Percentiles rank a stretch among this genome's conserved stretches.
Evolutionary conservation across 1,284 basidiomycete species (phyloP).

Genomic region (Trichosporon coremiiforme): DNA sequence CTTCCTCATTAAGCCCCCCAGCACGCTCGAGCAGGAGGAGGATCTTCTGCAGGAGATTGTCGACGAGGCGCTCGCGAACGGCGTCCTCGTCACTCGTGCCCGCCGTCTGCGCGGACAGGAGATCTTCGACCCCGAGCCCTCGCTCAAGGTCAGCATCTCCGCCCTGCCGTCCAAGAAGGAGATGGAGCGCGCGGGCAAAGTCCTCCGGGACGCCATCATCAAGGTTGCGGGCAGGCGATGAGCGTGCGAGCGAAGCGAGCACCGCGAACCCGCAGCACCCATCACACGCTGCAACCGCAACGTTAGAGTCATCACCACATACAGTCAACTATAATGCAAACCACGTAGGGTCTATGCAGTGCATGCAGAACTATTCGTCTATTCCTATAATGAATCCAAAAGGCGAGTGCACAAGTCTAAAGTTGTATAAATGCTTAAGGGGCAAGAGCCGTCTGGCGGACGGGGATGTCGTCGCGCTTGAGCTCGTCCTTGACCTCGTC

Average conservation of each 20-base stretch:
- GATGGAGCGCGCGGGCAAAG: constrained; percentile 78
- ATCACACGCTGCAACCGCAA: not conserved
- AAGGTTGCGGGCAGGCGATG: constrained; percentile 62
- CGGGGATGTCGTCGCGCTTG: constrained; percentile 59
- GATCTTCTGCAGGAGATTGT: constrained; percentile 80
- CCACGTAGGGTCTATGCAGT: constrained; percentile 16
- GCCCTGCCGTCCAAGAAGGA: constrained; percentile 83
- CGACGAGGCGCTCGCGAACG: constrained; percentile 74
- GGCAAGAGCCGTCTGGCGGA: constrained; percentile 36
- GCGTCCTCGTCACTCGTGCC: constrained; percentile 80
- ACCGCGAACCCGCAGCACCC: not conserved
- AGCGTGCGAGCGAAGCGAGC: not conserved
- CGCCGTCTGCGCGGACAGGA: constrained; percentile 81
- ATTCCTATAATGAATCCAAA: not conserved
- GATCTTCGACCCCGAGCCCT: constrained; percentile 75
- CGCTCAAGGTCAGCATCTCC: constrained; percentile 78
- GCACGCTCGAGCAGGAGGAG: constrained; percentile 70
- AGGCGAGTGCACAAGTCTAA: not conserved
- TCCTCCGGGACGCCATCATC: constrained; percentile 72
- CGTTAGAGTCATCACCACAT: not conserved
- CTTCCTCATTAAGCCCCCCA: constrained; percentile 61
- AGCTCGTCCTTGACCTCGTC: constrained; percentile 69
- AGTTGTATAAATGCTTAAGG: constrained; percentile 20
- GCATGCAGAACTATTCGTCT: constrained; percentile 11
- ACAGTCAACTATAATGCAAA: not conserved